Conservation (phyloP, 768 basidiomycete species). For the Fibroporia radiculosa region DNA sequence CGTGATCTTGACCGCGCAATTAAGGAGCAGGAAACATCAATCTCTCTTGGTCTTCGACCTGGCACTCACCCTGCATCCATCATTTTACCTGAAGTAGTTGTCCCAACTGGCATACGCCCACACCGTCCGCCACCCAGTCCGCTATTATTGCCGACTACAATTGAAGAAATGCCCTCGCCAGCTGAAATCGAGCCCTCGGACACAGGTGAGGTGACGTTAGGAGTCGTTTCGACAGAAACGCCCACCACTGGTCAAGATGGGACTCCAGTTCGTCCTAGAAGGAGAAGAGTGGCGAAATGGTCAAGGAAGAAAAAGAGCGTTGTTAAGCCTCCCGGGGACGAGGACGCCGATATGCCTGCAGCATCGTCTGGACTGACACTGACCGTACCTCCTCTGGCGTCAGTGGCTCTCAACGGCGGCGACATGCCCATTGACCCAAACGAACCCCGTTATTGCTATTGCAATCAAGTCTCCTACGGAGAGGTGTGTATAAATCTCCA, state of each 20-base stretch:
- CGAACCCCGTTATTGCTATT: conserved; percentile 73
- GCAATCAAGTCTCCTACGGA: conserved; percentile 73
- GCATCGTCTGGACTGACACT: conserved; percentile 18
- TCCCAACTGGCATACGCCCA: conserved; percentile 40
- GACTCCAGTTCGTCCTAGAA: background rate
- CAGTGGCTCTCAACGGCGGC: conserved; percentile 3
- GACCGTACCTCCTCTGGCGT: conserved; percentile 27
- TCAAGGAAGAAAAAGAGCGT: conserved; percentile 5
- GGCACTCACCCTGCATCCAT: conserved; percentile 49
- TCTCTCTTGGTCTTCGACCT: conserved; percentile 43
- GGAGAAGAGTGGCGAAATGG: background rate
- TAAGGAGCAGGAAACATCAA: conserved; percentile 48
- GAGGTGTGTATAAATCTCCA: conserved; percentile 39
- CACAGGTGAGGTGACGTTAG: background rate
- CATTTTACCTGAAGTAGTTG: conserved; percentile 54
- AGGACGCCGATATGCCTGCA: conserved; percentile 1
- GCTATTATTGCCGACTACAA: conserved; percentile 3
- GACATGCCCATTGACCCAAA: conserved; percentile 19
- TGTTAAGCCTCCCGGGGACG: background rate
- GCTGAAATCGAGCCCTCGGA: conserved; percentile 5
- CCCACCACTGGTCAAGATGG: background rate
- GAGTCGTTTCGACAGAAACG: background rate
- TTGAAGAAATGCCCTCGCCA: background rate
- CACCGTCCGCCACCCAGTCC: conserved; percentile 17
- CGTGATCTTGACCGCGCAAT: conserved; percentile 72